Conservation (phyloP, 2,329 filamentous ascomycete species). For the Arthrobotrys iridis region DNA sequence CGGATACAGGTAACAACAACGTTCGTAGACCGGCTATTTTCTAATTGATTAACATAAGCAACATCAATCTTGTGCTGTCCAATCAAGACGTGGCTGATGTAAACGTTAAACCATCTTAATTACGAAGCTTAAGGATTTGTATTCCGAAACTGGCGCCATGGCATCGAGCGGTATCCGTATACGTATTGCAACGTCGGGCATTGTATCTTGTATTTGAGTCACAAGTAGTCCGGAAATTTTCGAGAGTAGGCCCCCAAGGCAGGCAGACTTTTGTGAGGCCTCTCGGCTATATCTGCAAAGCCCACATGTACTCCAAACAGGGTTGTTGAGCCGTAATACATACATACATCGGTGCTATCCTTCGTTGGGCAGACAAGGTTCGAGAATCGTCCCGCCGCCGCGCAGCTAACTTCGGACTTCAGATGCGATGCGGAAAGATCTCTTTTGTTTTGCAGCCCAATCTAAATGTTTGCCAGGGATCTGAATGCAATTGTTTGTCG, state of each 20-base stretch:
- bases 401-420: neutral
- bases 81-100: too few relatives aligned
- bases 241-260: constrained; percentile 42
- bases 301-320: constrained; percentile 4
- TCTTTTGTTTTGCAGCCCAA: neutral
- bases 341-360: constrained; percentile 19
- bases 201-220: neutral
- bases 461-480: neutral
- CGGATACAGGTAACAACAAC: neutral
- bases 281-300: constrained; percentile 23
- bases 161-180: neutral
- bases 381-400: neutral
- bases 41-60: too few relatives aligned
- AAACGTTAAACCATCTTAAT: neutral
- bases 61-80: too few relatives aligned
- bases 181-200: neutral
- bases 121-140: neutral
- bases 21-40: neutral
- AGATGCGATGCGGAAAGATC: neutral
- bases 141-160: neutral
- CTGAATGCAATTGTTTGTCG: neutral
- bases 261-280: neutral
- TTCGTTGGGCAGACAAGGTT: constrained; percentile 2
- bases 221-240: neutral
- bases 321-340: constrained; percentile 12